These are phyloP conservation scores for Linum lewisii DNA, from an alignment of 345 rosid species.

Conservation along the genomic window DNA sequence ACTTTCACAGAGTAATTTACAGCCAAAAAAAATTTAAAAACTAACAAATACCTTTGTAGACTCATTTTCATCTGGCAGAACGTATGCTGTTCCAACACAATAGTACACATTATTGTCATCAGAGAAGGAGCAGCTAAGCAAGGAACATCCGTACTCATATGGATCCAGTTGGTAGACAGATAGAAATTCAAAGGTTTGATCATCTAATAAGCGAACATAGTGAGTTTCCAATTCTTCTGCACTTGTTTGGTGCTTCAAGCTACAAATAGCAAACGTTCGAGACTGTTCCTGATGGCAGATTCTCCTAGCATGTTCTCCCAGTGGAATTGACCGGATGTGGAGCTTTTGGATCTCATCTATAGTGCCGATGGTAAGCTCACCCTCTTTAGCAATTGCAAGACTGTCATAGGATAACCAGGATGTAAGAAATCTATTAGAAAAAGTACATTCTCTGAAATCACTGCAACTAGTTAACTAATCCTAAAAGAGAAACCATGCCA, in stretches of 20 bases:
- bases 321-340: conserved; percentile 89
- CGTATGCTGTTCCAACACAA: conserved; percentile 93
- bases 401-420: conserved; percentile 23
- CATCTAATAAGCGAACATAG: conserved; percentile 72
- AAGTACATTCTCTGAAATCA: too few species aligned
- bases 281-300: conserved; percentile 96
- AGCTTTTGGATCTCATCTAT: conserved; percentile 97
- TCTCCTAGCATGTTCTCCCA: conserved; percentile 88
- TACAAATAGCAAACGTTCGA: conserved; percentile 78
- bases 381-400: conserved; percentile 91
- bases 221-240: conserved; percentile 79
- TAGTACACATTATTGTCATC: conserved; percentile 74
- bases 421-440: neutral
- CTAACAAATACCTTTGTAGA: conserved; percentile 55
- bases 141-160: conserved; percentile 83
- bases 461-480: neutral
- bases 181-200: conserved; percentile 71
- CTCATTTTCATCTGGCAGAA: conserved; percentile 80
- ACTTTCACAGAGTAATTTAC: neutral
- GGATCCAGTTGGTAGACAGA: conserved; percentile 75
- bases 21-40: conserved; percentile 2
- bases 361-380: conserved; percentile 86
- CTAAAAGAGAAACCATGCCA: neutral
- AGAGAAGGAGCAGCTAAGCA: conserved; percentile 81
- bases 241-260: conserved; percentile 55